A percentile compares a stretch with the other conserved stretches of the same genome.
These are phyloP conservation scores for Blastobotrys parvus DNA, from an alignment of 805 yeast genomes.

Conservation along the genomic window DNA sequence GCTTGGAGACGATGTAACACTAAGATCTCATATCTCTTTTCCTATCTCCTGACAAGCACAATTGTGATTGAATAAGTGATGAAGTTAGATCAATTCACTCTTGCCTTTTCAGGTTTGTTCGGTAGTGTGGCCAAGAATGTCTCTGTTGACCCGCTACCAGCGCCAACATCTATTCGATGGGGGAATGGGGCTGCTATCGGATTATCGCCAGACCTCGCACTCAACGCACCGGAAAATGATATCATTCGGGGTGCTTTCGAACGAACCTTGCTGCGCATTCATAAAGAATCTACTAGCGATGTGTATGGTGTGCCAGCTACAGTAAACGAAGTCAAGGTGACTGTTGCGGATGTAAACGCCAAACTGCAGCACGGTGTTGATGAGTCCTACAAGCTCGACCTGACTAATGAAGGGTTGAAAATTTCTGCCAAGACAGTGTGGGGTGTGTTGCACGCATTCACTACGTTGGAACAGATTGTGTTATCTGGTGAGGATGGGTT, in stretches of 20 bases:
- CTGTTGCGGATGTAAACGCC: constrained; percentile 20
- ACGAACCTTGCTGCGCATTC: constrained; percentile 18
- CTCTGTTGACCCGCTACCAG: constrained; percentile 11
- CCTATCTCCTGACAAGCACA: no score
- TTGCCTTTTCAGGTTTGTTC: neutral
- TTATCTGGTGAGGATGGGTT: constrained; percentile 23
- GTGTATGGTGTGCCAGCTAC: neutral
- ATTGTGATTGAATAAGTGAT: no score
- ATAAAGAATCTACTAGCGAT: constrained; percentile 13
- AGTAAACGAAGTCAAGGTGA: constrained; percentile 3
- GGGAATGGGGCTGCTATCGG: neutral
- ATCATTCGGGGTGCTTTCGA: constrained; percentile 22
- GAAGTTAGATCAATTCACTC: neutral
- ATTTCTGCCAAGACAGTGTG: constrained; percentile 30
- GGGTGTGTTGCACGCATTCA: constrained; percentile 35
- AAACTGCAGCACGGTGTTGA: constrained; percentile 31
- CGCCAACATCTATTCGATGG: constrained; percentile 11
- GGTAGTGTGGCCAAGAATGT: neutral
- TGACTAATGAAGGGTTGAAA: constrained; percentile 14
- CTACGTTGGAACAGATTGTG: constrained; percentile 34
- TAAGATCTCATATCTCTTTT: no score
- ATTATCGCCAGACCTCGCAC: neutral
- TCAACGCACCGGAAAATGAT: constrained; percentile 7
- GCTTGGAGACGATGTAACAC: no score
- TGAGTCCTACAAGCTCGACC: constrained; percentile 28